Base-by-base conservation (phyloP, 805 yeast genomes). In the Candida koratica region DNA sequence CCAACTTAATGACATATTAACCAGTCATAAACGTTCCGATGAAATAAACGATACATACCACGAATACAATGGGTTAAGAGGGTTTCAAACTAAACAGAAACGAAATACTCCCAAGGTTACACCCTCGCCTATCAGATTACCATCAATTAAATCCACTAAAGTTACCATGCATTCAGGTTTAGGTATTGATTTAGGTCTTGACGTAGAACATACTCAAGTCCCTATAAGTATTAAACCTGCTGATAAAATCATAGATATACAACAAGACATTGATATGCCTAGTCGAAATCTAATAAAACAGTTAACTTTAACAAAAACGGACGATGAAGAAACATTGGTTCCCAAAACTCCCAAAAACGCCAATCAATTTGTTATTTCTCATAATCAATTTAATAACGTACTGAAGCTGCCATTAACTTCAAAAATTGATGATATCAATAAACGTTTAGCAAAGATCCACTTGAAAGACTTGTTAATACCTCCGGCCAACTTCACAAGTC, bases 211-310 rank as follows among this genome's bases (percentile, higher is more conserved):
- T 4, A 40, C 57, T 0, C 40, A 47, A 10, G 56, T 58, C 7
- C 69, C 70, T 0, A 49, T 52, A 24, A 63, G 69, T 38, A 53
- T 61, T 6, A 45, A 48, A 23, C 60, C 58, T 26, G 47, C 48
- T 12, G 60, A 61, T 36, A 46, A 58, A n/a, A 49, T 64, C 8
- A 38, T 43, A 26, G 58, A 60, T 36, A 38, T 60, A 9, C 32
- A 32, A 8, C n/a, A 33, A 13, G 37, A 36, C 11, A 12, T 10
- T 6, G 18, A n/a, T 9, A 9, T 43, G 11, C 28, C 17, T 4
- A 14, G 17, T 3, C 36, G 32, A 16, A 41, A 28, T 25, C 25
- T 41, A 6, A 15, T 44, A 17, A 20, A 28, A 4, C 42, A 41
- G 22, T 39, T 44, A 35, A 41, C 40, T 4, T 20, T 35, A n/a